Conservation (phyloP, 2,329 filamentous ascomycete species). For the Pseudofabraea citricarpa region DNA sequence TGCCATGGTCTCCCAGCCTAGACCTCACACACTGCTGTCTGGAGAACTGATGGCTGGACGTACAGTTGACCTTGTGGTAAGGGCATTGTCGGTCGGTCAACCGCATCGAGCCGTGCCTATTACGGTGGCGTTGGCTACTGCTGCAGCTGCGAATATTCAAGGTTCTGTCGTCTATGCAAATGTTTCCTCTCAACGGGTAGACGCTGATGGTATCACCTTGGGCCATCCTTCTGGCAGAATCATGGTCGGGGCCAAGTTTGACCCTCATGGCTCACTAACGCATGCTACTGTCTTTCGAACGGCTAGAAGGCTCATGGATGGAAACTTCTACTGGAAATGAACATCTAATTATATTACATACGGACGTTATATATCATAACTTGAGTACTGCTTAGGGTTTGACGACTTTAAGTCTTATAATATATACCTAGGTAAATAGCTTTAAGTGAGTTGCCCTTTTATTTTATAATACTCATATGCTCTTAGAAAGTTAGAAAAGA, state of each 20-base stretch:
- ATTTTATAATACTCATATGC: no score
- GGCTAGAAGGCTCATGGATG: slow-evolving; percentile 42
- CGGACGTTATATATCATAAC: no score
- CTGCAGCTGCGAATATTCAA: slow-evolving; percentile 40
- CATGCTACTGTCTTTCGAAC: slow-evolving; percentile 41
- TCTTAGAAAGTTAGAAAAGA: no score
- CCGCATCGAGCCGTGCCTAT: slow-evolving; percentile 52
- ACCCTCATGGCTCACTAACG: slow-evolving; percentile 27
- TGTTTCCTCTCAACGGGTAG: slow-evolving; percentile 18
- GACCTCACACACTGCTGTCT: slow-evolving; percentile 32
- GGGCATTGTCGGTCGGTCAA: slow-evolving; percentile 50
- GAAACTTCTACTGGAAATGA: slow-evolving; percentile 35
- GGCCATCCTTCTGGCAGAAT: slow-evolving; percentile 43
- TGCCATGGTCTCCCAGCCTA: slow-evolving; percentile 43
- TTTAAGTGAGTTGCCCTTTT: no score
- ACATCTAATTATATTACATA: no score
- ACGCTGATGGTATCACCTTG: slow-evolving; percentile 31
- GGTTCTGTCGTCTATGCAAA: slow-evolving; percentile 33
- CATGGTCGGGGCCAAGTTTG: slow-evolving; percentile 36
- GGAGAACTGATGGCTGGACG: slow-evolving; percentile 28
- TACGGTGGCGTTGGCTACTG: slow-evolving; percentile 46
- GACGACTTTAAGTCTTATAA: no score
- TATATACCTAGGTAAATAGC: no score
- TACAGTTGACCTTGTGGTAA: slow-evolving; percentile 35
- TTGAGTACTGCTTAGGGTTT: no score